Evolutionary conservation across 176 grass and related monocot species (phyloP), one percentile per base, ranked within the genome.

Genomic region (Cenchrus purpureus): DNA sequence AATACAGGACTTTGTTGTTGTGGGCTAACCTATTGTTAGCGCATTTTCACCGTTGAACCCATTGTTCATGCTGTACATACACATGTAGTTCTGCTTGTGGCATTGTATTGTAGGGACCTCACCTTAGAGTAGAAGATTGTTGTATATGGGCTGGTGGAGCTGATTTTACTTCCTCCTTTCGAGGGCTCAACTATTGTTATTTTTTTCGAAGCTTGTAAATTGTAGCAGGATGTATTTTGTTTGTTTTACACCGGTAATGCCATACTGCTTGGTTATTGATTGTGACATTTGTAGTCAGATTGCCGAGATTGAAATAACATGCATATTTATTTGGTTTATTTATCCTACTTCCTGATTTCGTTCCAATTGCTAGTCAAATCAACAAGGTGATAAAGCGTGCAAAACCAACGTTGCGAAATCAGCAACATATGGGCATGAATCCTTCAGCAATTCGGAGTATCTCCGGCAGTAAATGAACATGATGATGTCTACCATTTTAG

Each of bases 21-120:
- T 37, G 31, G 56, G 13, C 4, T 73, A 77, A 67, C 14, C 17
- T 73, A 82, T 79, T 43, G 25, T 28, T 82, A 49, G 45, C 20
- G 11, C 69, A 28, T 72, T 72, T 72, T 50, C 68, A 49, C 20
- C 1, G 45, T 48, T 45, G 4, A 6, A 49, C 11, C 5, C 9
- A 12, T 73, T 77, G 48, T 55, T 82, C 82, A 73, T 82, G 40
- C 37, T 78, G 82, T 91, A 85, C 59, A 88, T 77, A 25, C 59
- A 79, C 32, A 62, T 85, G 58, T 88, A 68, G 64, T 82, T 63
- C 15, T 74, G 79, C 17, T 78, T 85, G 20, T 4, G 64, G 57
- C 48, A 52, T 85, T 54, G 57, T 77, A 58, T 85, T 54, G 49
- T 73, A 82, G 78, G 31, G 43, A 88, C 70, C 60, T 75, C 59